phyloP scores from a whole-genome alignment of 257 asterid genomes.

The Primulina tabacum region DNA sequence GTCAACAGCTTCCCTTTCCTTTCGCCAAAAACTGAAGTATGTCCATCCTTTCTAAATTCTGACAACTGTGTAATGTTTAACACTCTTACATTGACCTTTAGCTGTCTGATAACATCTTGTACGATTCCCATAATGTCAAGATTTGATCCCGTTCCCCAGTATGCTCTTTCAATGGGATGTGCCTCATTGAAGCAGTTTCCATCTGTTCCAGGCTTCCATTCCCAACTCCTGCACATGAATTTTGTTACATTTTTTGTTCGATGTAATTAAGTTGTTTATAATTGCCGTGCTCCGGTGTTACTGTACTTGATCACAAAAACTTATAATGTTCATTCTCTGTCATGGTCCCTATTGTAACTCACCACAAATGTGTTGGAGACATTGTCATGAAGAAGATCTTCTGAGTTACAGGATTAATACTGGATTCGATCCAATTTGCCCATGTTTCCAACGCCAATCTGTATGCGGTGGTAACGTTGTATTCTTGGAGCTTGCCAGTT shows the following conservation, averaged over 20 bases:
- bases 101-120: slow-evolving; percentile 36
- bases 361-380: slow-evolving; percentile 96
- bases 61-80: slow-evolving; percentile 79
- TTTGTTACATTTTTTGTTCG: neutral
- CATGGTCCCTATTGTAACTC: slow-evolving; percentile 13
- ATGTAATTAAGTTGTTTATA: neutral
- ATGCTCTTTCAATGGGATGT: slow-evolving; percentile 48
- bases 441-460: slow-evolving; percentile 75
- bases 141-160: slow-evolving; percentile 87
- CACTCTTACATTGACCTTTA: slow-evolving; percentile 48
- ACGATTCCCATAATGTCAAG: slow-evolving; percentile 66
- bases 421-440: slow-evolving; percentile 72
- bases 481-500: slow-evolving; percentile 48
- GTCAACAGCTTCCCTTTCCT: slow-evolving; percentile 80
- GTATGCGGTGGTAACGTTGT: slow-evolving; percentile 69
- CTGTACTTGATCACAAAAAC: neutral
- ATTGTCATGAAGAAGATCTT: slow-evolving; percentile 68
- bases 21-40: slow-evolving; percentile 73
- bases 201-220: slow-evolving; percentile 75
- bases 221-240: slow-evolving; percentile 73
- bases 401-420: slow-evolving; percentile 44
- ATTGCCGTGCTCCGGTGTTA: neutral
- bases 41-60: slow-evolving; percentile 78
- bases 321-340: neutral
- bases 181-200: slow-evolving; percentile 84